Percentiles rank a stretch among this genome's conserved stretches.
Evolutionary conservation across 1,139 yeast genomes (phyloP).

Genomic region (Diutina mesorugosa): DNA sequence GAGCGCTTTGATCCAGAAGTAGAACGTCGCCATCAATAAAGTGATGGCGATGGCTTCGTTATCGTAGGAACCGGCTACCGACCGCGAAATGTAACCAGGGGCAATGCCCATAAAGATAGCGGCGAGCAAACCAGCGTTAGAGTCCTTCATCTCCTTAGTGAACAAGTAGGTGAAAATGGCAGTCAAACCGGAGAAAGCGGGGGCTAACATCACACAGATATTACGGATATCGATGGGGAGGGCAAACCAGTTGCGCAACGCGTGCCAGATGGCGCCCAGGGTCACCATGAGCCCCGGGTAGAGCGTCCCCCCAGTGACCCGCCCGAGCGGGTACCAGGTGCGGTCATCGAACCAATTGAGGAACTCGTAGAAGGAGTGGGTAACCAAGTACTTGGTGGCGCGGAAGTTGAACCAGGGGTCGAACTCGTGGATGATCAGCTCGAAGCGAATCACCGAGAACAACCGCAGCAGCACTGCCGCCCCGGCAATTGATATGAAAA

Average conservation of each 20-base stretch:
- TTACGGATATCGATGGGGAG: constrained; percentile 91
- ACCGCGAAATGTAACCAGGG: constrained; percentile 96
- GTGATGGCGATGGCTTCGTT: constrained; percentile 99
- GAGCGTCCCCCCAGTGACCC: constrained; percentile 97
- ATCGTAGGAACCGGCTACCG: constrained; percentile 98
- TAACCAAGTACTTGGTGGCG: constrained; percentile 83
- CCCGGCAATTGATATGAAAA: constrained; percentile 63
- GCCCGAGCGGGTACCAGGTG: constrained; percentile 98
- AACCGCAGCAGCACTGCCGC: constrained; percentile 89
- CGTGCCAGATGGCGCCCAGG: constrained; percentile 77
- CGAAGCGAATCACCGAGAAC: constrained; percentile 72
- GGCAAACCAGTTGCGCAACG: constrained; percentile 48
- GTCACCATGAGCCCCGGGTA: constrained; percentile 99
- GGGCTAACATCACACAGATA: constrained; percentile 91
- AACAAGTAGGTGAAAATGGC: constrained; percentile 86
- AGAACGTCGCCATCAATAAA: constrained; percentile 87
- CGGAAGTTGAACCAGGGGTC: constrained; percentile 99
- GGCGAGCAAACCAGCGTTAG: constrained; percentile 81
- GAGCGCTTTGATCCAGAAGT: constrained; percentile 89
- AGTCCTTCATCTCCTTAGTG: constrained; percentile 82
- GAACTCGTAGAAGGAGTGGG: constrained; percentile 77
- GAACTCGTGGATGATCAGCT: constrained; percentile 94
- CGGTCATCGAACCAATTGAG: constrained; percentile 98
- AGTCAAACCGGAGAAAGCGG: constrained; percentile 90
- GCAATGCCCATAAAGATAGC: constrained; percentile 96